phyloP scores from a whole-genome alignment of 352 stramenopile species.

The Pythium grandisporangium region DNA sequence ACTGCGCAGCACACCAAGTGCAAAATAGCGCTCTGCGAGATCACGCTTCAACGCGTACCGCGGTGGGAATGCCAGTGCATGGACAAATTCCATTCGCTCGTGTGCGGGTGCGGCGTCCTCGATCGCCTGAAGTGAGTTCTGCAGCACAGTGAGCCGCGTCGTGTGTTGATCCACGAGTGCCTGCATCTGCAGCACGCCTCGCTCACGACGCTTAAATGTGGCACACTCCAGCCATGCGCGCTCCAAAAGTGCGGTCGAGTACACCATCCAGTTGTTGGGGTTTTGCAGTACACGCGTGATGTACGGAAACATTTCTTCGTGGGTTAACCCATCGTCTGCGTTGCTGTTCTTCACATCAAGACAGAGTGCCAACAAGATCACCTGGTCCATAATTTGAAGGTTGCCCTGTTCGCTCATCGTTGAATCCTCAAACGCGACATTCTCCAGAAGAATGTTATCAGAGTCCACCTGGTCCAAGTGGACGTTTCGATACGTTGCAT shows the following conservation, averaged over 20 bases:
- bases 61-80: conserved; percentile 91
- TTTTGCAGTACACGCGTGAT: conserved; percentile 90
- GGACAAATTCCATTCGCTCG: conserved; percentile 87
- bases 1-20: conserved; percentile 80
- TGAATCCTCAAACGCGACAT: conserved; percentile 82
- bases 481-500: conserved; percentile 69
- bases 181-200: conserved; percentile 95
- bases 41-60: conserved; percentile 91
- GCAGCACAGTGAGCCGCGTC: conserved; percentile 88
- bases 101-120: conserved; percentile 87
- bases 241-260: conserved; percentile 91
- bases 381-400: conserved; percentile 72
- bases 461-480: conserved; percentile 85
- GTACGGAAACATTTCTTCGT: conserved; percentile 94
- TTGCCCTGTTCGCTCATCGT: conserved; percentile 56
- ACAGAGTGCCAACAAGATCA: conserved; percentile 92
- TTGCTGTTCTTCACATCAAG: conserved; percentile 96
- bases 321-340: conserved; percentile 90
- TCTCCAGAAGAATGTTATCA: conserved; percentile 89
- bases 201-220: conserved; percentile 87
- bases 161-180: conserved; percentile 94
- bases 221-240: conserved; percentile 93
- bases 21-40: conserved; percentile 90
- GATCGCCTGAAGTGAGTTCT: conserved; percentile 72
- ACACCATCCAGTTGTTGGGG: conserved; percentile 95